Percentiles rank a stretch among this genome's conserved stretches.
Conservation (phyloP, 163 green algal species). For the Chloromonas sp. region DNA sequence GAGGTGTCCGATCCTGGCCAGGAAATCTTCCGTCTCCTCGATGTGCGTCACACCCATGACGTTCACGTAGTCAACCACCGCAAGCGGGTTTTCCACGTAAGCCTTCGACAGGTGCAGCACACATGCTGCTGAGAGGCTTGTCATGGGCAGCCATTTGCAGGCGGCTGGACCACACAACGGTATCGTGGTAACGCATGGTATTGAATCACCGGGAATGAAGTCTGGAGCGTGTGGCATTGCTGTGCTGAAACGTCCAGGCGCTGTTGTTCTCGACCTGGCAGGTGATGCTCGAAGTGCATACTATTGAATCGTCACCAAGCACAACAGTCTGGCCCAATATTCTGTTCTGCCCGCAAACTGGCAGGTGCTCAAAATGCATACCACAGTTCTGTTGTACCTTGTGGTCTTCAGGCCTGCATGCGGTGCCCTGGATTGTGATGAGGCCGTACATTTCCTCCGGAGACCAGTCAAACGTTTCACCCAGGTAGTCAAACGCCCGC, state of each 20-base stretch:
- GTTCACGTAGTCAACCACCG: constrained; percentile 15
- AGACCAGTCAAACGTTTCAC: neutral
- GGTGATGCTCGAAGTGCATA: too few relatives aligned
- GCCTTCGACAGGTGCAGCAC: neutral
- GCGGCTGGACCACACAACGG: neutral
- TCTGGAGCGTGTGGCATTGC: too few relatives aligned
- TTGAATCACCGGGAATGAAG: too few relatives aligned
- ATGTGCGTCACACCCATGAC: constrained; percentile 28
- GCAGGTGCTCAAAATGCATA: too few relatives aligned
- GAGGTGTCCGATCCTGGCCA: constrained; percentile 32
- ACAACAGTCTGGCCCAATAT: too few relatives aligned
- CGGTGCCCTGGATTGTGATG: constrained; percentile 30
- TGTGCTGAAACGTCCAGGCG: too few relatives aligned
- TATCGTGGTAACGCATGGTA: too few relatives aligned
- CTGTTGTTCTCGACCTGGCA: too few relatives aligned
- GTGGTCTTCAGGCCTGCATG: constrained; percentile 18
- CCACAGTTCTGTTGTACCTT: neutral
- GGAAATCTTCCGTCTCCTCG: constrained; percentile 41
- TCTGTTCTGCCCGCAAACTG: too few relatives aligned
- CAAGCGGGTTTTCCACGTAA: constrained; percentile 24
- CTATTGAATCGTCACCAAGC: too few relatives aligned
- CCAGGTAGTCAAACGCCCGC: constrained; percentile 3
- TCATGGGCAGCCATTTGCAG: neutral
- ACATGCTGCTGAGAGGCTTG: neutral
- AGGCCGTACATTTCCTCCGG: constrained; percentile 17